phyloP scores from a whole-genome alignment of 306 rosid species.

The Psophocarpus tetragonolobus region DNA sequence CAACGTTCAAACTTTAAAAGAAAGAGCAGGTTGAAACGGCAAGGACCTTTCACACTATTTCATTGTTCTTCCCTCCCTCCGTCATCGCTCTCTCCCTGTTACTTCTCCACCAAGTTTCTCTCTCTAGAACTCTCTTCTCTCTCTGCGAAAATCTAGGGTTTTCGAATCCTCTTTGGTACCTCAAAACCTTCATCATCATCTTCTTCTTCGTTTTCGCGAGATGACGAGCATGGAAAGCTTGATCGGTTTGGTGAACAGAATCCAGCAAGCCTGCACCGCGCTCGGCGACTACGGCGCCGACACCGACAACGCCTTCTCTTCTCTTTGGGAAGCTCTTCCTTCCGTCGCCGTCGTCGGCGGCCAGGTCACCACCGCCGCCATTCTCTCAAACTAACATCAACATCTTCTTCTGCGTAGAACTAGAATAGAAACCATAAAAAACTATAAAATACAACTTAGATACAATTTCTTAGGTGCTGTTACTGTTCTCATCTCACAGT shows the following conservation, averaged over 20 bases:
- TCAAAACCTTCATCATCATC: slow-evolving; percentile 1
- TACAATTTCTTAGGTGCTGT: background rate
- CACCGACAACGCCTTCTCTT: slow-evolving; percentile 59
- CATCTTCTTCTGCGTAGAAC: background rate
- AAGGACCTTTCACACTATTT: background rate
- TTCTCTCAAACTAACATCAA: no score
- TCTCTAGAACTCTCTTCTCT: slow-evolving; percentile 7
- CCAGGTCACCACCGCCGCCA: slow-evolving; percentile 51
- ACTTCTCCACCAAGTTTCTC: background rate
- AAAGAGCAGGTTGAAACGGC: background rate
- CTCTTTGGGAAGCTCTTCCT: slow-evolving; percentile 97
- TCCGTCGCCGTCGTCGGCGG: slow-evolving; percentile 97
- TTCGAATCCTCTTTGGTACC: background rate
- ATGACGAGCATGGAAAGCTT: slow-evolving; percentile 96
- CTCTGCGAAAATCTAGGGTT: slow-evolving; percentile 19
- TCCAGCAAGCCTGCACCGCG: slow-evolving; percentile 88
- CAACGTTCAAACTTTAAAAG: background rate
- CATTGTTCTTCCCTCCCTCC: background rate
- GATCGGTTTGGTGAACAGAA: slow-evolving; percentile 90
- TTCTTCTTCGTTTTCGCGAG: background rate
- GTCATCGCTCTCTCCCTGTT: background rate
- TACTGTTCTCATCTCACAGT: background rate
- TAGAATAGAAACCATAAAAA: background rate
- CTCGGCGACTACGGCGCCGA: slow-evolving; percentile 98
- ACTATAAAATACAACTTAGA: background rate